Conservation (phyloP, 1,139 yeast genomes). For the Ashbya aceris region DNA sequence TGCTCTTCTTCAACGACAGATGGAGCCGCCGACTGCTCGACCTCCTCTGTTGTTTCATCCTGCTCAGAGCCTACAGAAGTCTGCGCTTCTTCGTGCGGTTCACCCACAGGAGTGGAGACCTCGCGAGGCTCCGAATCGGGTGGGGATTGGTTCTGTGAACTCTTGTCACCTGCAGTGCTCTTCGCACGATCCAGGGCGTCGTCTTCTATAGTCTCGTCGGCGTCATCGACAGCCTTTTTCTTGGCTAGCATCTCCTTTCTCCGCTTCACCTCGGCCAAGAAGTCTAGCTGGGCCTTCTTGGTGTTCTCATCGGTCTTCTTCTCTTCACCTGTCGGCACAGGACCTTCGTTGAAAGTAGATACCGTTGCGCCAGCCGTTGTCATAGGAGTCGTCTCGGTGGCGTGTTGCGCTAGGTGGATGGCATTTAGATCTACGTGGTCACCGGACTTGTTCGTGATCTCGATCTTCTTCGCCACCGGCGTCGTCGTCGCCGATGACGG, state of each 20-base stretch:
- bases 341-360: conserved; percentile 9
- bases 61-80: conserved; percentile 5
- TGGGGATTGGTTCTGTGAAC: background rate
- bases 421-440: conserved; percentile 25
- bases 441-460: conserved; percentile 29
- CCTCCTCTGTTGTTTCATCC: conserved; percentile 8
- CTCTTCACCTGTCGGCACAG: conserved; percentile 10
- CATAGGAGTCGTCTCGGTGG: conserved; percentile 5
- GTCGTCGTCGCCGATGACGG: conserved; percentile 13
- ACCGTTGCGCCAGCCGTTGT: conserved; percentile 7
- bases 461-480: conserved; percentile 22
- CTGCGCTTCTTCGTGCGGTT: background rate
- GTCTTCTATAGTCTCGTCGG: conserved; percentile 5
- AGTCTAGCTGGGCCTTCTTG: conserved; percentile 10
- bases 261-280: conserved; percentile 20
- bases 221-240: conserved; percentile 13
- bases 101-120: conserved; percentile 1
- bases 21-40: conserved; percentile 4
- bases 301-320: conserved; percentile 9
- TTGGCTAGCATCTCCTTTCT: conserved; percentile 22
- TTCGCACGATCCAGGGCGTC: conserved; percentile 4
- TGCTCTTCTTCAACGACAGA: conserved; percentile 9
- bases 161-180: conserved; percentile 9
- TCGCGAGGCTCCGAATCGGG: conserved; percentile 10
- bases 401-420: conserved; percentile 17